phyloP scores from a whole-genome alignment of 768 basidiomycete species.

The Tylopilus rubrobrunneus region DNA sequence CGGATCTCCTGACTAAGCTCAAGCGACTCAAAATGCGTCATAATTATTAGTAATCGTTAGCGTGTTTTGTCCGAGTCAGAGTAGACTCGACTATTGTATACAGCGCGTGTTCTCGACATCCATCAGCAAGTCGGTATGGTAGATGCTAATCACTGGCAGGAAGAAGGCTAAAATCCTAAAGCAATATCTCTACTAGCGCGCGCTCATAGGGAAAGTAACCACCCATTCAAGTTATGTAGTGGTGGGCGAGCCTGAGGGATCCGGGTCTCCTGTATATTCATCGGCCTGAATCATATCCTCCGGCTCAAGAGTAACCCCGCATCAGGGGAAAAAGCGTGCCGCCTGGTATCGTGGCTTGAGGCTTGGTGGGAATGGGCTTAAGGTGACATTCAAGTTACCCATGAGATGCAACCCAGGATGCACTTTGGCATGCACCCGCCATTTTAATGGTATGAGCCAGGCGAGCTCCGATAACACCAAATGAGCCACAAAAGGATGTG shows the following conservation, averaged over 20 bases:
- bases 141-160: no score
- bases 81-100: no score
- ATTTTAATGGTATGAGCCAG: slow-evolving; percentile 20
- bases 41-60: no score
- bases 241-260: not conserved
- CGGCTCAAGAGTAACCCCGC: not conserved
- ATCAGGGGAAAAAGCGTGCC: not conserved
- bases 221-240: not conserved
- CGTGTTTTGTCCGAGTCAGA: no score
- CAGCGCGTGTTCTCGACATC: no score
- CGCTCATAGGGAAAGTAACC: not conserved
- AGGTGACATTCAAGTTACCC: slow-evolving; percentile 5
- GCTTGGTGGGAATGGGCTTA: not conserved
- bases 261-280: not conserved
- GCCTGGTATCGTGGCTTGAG: not conserved
- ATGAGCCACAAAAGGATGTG: slow-evolving; percentile 25
- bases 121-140: no score
- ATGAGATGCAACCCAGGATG: slow-evolving; percentile 21
- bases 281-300: not conserved
- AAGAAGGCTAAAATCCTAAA: not conserved
- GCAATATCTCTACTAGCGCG: not conserved
- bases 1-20: slow-evolving; percentile 20
- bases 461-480: slow-evolving; percentile 22
- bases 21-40: no score
- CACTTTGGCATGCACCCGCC: slow-evolving; percentile 14